Evolutionary conservation across 1,284 basidiomycete genomes (phyloP), one percentile per base, ranked within the genome.

Genomic region (Hemileia vastatrix): DNA sequence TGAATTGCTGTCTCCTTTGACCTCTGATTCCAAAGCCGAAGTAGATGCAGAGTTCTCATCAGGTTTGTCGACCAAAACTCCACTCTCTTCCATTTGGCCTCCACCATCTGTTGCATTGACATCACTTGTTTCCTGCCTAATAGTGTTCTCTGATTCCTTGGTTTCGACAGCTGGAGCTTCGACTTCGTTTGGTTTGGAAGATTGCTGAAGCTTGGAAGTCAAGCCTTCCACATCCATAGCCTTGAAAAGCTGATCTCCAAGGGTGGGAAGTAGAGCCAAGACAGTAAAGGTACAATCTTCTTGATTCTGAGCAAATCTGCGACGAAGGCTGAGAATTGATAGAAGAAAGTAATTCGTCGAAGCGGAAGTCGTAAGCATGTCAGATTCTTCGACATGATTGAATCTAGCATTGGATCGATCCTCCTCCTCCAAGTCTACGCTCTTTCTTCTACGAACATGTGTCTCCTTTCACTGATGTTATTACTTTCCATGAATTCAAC

Each of bases 151-250:
- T n/a, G n/a, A n/a, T n/a, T n/a, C n/a, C n/a, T n/a, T n/a, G n/a
- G n/a, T n/a, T 18, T 32, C 15, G 8, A 9, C 13, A 63, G 55
- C 9, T 36, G 54, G 51, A 18, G 65, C 57, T 31, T 53, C 6
- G 61, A 63, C 8, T 63, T 45, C 24, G 24, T 49, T 23, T 40
- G 66, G 19, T n/a, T 27, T 32, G 11, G 57, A 55, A 23, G 66
- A 49, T 52, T 69, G 64, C 68, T 86, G 84, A 9, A 94, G 80
- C 70, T 88, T 85, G 24, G 81, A 77, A 0, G 87, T 91, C 13
- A 91, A 78, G 1, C 79, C 78, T 69, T 93, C 90, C 21, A 94
- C 87, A 69, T 93, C 84, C 83, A 92, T 86, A 52, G 84, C 83
- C 32, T 80, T 77, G n/a, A 88, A 77, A 9, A 94, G 81, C 68